Base-by-base conservation (phyloP, 805 yeast species). In the Candida bentonensis region DNA sequence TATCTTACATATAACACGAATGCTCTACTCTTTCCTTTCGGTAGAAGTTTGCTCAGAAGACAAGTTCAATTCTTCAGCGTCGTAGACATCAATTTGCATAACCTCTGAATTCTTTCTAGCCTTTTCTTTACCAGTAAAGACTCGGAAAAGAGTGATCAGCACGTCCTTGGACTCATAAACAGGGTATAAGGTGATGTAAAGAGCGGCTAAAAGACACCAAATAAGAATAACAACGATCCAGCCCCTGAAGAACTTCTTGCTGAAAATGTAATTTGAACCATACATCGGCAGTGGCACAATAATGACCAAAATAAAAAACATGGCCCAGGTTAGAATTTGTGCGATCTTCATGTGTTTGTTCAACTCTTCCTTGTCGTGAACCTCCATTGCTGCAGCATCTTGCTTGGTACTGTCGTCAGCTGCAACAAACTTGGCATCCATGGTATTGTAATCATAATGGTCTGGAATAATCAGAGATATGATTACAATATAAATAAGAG, bases 161-260 rank as follows among this genome's bases (percentile, higher is more conserved):
- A 23, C 23, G 22, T 41, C 65, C n/a, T 69, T 56, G 40, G 74
- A 70, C 52, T 73, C 76, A 52, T 58, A 63, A 23, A 72, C 45
- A 15, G 78, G 78, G 27, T 64, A 70, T 13, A 73, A 47, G 1
- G 71, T 60, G 42, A 71, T 74, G 44, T 66, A 57, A 41, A 60
- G 57, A 4, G 76, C 77, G n/a, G n/a, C n/a, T n/a, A n/a, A n/a
- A n/a, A n/a, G n/a, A n/a, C 77, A 22, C 92, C 92, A 83, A 47
- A 82, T 73, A 42, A 83, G 75, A 49, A 79, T 74, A 40, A 83
- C 88, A 41, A 69, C 73, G 46, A 84, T 74, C 94, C 92, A 84
- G 42, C 94, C 94, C 15, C 86, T 79, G 61, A 83, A 84, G 64
- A 82, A 82, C 41, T 59, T 62, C 58, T 72, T 76, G 41, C 82